Evolutionary conservation across 768 basidiomycete genomes (phyloP), one percentile per base, ranked within the genome.

Genomic region (Lanmaoa pseudosensibilis): DNA sequence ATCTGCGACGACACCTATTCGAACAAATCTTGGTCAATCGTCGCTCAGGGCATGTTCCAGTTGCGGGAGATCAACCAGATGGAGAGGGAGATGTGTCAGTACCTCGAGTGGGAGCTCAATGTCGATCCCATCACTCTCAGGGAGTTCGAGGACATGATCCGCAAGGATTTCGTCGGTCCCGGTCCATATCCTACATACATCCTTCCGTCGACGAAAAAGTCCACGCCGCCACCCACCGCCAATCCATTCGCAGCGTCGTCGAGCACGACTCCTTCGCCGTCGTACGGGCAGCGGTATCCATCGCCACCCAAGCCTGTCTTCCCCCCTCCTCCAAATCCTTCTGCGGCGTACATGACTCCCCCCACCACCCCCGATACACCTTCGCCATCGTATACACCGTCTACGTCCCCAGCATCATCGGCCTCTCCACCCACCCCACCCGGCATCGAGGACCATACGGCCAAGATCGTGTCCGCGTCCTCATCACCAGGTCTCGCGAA

Each of bases 1-100:
- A 88, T 93, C 47, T 94, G 92, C 74, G 92, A 95, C 76, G 92
- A 94, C 64, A 94, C 92, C 0, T 95, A 94, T 70, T 92, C 89
- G 16, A 94, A 94, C 81, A 92, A 93, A 69, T 90, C 88, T 0
- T 95, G 93, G 93, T 83, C 84, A 6, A 88, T 94, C 44, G 93
- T 95, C 39, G 92, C 90, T 0, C 91, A 94, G 71, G 86, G 84
- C 30, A 87, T 93, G 83, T 95, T 94, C 65, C 80, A 78, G 4
- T 69, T 90, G 0, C 77, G 83, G 33, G 88, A 90, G 76, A 85
- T 90, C 66, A 90, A 90, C 71, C 87, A 90, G 75, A 89, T 88
- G 86, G 87, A 89, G 68, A 66, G 88, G 2, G 88, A 90, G 65
- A 87, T 90, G 81, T 88, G 87, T 60, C 80, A 83, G 16, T 98